A percentile compares a stretch with the other conserved stretches of the same genome.
These are phyloP conservation scores for Dioscorea dumetorum DNA, from an alignment of 106 monocot genomes.

Conservation along the genomic window DNA sequence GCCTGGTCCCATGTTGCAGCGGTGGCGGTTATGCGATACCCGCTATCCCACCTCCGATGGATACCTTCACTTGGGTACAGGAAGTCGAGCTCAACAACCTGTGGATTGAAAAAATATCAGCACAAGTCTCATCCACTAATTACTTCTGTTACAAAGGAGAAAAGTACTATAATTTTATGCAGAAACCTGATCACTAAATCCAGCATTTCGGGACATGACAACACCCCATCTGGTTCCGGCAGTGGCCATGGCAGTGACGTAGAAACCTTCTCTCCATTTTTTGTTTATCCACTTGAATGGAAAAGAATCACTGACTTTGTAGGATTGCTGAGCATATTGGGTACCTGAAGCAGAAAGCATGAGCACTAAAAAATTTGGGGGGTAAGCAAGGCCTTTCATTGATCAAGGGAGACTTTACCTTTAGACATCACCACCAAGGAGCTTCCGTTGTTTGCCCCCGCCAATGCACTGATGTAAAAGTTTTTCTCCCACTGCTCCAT, in stretches of 20 bases:
- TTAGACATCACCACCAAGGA: conserved; percentile 87
- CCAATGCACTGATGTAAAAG: conserved; percentile 77
- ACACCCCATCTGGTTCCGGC: conserved; percentile 78
- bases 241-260: conserved; percentile 83
- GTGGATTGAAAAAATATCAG: neutral
- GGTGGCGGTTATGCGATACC: conserved; percentile 79
- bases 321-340: conserved; percentile 72
- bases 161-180: neutral
- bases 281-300: conserved; percentile 97
- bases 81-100: conserved; percentile 91
- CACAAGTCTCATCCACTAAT: too few relatives aligned
- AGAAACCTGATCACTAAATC: conserved; percentile 71
- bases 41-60: conserved; percentile 77
- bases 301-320: conserved; percentile 87
- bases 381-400: too few relatives aligned
- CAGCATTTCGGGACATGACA: conserved; percentile 81
- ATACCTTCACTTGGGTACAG: conserved; percentile 86
- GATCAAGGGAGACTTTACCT: conserved; percentile 27
- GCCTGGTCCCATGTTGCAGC: conserved; percentile 86
- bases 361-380: neutral
- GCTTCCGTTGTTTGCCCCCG: conserved; percentile 71
- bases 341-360: conserved; percentile 36
- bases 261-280: conserved; percentile 85
- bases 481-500: conserved; percentile 94
- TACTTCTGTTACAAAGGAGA: too few relatives aligned